phyloP scores from a whole-genome alignment of 495 filamentous ascomycete species.

The Talaromyces borbonicus region DNA sequence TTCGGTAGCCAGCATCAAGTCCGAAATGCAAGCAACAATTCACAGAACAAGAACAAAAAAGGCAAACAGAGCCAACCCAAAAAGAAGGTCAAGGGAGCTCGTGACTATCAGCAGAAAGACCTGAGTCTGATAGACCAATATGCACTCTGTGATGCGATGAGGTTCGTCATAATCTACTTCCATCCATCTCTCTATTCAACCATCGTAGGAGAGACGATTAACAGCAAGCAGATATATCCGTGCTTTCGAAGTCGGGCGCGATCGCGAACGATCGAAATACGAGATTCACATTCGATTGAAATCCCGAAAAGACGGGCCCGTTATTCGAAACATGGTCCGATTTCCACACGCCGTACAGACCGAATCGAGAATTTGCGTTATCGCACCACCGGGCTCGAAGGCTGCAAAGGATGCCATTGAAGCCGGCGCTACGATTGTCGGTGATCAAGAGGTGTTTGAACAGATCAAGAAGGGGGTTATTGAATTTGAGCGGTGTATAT shows the following conservation, averaged over 20 bases:
- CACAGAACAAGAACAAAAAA: constrained; percentile 31
- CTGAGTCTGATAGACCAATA: constrained; percentile 56
- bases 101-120: constrained; percentile 51
- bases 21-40: constrained; percentile 27
- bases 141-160: constrained; percentile 85
- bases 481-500: constrained; percentile 82
- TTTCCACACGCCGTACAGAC: constrained; percentile 85
- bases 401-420: constrained; percentile 56
- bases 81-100: constrained; percentile 54
- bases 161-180: constrained; percentile 38
- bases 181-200: not conserved
- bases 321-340: constrained; percentile 75
- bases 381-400: constrained; percentile 68
- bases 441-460: constrained; percentile 78
- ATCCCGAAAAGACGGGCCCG: constrained; percentile 70
- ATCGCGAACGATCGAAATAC: constrained; percentile 68
- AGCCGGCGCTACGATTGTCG: constrained; percentile 71
- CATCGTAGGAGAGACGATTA: not conserved
- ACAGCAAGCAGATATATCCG: constrained; percentile 60
- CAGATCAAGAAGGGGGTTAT: constrained; percentile 62
- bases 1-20: constrained; percentile 26
- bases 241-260: constrained; percentile 80
- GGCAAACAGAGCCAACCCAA: constrained; percentile 39
- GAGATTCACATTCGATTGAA: constrained; percentile 73
- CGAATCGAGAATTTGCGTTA: constrained; percentile 75